Evolutionary conservation across 2,329 filamentous ascomycete genomes (phyloP).

Genomic region (Basipetospora chlamydospora): DNA sequence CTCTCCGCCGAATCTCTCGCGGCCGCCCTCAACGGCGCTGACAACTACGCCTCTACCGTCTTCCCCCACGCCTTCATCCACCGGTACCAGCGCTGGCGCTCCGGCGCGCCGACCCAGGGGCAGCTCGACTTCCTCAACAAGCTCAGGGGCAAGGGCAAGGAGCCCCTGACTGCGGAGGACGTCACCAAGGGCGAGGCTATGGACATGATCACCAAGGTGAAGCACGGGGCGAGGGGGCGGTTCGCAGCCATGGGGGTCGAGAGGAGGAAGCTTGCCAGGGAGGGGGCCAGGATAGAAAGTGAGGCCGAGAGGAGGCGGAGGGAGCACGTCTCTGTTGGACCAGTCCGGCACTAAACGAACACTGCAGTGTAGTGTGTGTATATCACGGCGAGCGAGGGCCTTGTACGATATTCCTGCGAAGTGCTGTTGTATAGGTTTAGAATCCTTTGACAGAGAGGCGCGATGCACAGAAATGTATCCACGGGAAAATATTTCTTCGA

Average conservation of each 20-base stretch:
- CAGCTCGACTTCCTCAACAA: conserved; percentile 61
- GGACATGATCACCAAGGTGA: conserved; percentile 88
- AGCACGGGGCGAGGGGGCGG: conserved; percentile 60
- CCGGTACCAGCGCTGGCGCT: conserved; percentile 56
- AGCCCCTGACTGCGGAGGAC: conserved; percentile 36
- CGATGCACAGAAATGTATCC: no score
- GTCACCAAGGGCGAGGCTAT: conserved; percentile 67
- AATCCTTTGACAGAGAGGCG: no score
- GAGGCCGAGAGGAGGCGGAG: conserved; percentile 23
- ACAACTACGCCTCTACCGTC: conserved; percentile 52
- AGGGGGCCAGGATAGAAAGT: conserved; percentile 21
- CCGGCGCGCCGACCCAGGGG: conserved; percentile 43
- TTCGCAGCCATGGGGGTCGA: conserved; percentile 38
- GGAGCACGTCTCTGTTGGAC: conserved; percentile 42
- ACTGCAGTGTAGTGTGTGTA: no score
- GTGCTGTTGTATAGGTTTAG: no score
- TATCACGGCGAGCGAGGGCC: no score
- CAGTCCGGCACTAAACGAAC: conserved; percentile 18
- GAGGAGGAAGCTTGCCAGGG: conserved; percentile 32
- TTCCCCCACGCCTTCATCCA: conserved; percentile 57
- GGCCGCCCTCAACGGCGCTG: conserved; percentile 69
- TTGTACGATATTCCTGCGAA: background rate
- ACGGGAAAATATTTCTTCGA: no score
- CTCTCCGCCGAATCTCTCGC: conserved; percentile 50
- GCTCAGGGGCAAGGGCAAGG: conserved; percentile 30